Conservation (phyloP, 1,284 basidiomycete species). For the Leucoagaricus sp. region DNA sequence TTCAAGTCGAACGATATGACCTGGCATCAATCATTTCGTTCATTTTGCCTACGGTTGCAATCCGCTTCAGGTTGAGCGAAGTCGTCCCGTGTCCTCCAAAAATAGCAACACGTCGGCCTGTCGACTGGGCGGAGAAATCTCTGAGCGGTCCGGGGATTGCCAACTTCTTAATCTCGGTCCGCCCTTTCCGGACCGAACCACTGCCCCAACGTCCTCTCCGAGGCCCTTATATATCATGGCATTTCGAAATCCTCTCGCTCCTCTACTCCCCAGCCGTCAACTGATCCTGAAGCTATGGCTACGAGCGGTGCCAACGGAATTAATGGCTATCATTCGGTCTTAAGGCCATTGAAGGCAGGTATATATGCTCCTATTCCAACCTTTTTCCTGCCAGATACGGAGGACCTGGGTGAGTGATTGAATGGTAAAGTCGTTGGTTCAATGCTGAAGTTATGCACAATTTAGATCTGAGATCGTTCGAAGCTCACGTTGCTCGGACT, state of each 20-base stretch:
- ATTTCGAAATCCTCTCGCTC: conserved; percentile 14
- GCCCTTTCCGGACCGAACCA: conserved; percentile 29
- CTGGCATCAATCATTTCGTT: neutral
- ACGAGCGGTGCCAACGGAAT: conserved; percentile 31
- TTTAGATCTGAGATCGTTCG: conserved; percentile 72
- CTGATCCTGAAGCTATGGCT: conserved; percentile 34
- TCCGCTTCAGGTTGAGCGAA: neutral
- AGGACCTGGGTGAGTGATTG: conserved; percentile 70
- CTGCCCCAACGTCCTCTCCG: conserved; percentile 5
- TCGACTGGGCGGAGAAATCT: conserved; percentile 14
- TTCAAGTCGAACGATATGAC: neutral
- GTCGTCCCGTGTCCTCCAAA: neutral
- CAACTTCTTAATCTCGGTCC: conserved; percentile 31
- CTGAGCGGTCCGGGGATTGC: conserved; percentile 32
- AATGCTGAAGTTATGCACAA: neutral
- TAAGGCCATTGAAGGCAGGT: conserved; percentile 70
- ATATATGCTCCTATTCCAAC: conserved; percentile 86
- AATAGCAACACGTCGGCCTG: neutral
- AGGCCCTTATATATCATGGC: conserved; percentile 18
- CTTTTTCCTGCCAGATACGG: conserved; percentile 75
- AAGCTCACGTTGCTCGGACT: conserved; percentile 71
- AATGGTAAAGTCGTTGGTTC: neutral
- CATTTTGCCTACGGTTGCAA: neutral
- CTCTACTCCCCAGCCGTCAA: conserved; percentile 15
- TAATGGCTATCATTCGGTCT: conserved; percentile 25